Conservation (phyloP, 2,329 filamentous ascomycete genomes). For the Ceratocystis eucalypticola region DNA sequence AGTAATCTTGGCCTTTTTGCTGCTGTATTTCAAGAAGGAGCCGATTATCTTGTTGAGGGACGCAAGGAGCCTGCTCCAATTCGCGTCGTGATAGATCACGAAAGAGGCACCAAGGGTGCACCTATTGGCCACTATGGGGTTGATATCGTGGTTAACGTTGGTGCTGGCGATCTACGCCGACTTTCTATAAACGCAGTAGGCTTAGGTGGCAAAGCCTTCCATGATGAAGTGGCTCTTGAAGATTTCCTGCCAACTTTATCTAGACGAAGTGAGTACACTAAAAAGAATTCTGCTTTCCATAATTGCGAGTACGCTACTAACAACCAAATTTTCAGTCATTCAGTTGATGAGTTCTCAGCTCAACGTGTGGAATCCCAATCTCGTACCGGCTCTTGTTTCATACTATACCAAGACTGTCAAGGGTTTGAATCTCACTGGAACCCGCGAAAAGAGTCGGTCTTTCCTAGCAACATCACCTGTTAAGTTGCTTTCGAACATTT, state of each 20-base stretch:
- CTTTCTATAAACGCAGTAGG: conserved; percentile 43
- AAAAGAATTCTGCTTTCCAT: neutral
- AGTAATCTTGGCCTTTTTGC: conserved; percentile 46
- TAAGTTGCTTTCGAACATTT: conserved; percentile 75
- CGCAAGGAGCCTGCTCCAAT: conserved; percentile 55
- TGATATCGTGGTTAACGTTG: conserved; percentile 54
- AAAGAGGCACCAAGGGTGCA: conserved; percentile 51
- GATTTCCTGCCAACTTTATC: conserved; percentile 63
- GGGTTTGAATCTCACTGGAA: conserved; percentile 49
- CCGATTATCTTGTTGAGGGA: conserved; percentile 47
- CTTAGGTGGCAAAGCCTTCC: conserved; percentile 54
- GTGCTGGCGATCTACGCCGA: conserved; percentile 36
- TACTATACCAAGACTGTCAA: conserved; percentile 68
- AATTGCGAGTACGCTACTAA: neutral
- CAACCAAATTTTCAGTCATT: conserved; percentile 38
- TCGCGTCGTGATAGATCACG: conserved; percentile 59
- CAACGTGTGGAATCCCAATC: conserved; percentile 47
- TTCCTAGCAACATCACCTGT: conserved; percentile 75
- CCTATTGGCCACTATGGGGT: conserved; percentile 55
- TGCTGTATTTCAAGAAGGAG: conserved; percentile 59
- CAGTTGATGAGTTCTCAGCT: conserved; percentile 60
- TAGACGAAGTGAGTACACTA: conserved; percentile 47
- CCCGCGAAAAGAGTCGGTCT: conserved; percentile 50
- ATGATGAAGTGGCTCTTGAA: conserved; percentile 57
- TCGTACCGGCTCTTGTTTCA: conserved; percentile 57